phyloP scores from a whole-genome alignment of 2,329 filamentous ascomycete genomes.

The Cytospora chrysosperma region DNA sequence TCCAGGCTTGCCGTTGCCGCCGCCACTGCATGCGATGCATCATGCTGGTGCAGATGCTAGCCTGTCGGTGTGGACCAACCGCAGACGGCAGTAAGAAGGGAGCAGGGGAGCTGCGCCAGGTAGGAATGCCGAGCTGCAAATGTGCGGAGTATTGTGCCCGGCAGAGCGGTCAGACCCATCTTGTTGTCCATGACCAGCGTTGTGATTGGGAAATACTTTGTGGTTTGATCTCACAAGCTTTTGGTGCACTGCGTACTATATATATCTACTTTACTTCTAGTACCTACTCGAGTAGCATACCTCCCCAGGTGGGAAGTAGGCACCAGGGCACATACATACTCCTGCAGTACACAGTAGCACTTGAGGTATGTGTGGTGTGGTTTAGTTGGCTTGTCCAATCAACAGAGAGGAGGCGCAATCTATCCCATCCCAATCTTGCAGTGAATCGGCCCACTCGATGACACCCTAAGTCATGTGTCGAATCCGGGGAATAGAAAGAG shows the following conservation, averaged over 20 bases:
- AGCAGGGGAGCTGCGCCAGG: conserved; percentile 1
- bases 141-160: conserved; percentile 20
- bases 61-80: conserved; percentile 20
- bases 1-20: neutral
- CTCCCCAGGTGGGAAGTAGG: neutral
- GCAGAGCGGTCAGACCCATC: conserved; percentile 3
- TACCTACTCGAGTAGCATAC: neutral
- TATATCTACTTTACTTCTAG: no score
- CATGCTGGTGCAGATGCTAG: conserved; percentile 19
- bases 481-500: conserved; percentile 18
- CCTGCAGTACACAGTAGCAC: neutral
- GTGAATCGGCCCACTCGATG: conserved; percentile 9
- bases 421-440: conserved; percentile 17
- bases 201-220: conserved; percentile 1
- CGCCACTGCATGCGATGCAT: conserved; percentile 21
- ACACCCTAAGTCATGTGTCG: conserved; percentile 19
- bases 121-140: conserved; percentile 14
- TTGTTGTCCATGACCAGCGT: neutral
- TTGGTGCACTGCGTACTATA: neutral
- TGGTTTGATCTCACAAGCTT: conserved; percentile 7
- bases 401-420: neutral
- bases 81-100: neutral
- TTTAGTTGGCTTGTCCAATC: conserved; percentile 4
- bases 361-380: conserved; percentile 5
- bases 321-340: neutral